phyloP scores from a whole-genome alignment of 2,329 filamentous ascomycete species.

The Pyrenochaeta sp. region DNA sequence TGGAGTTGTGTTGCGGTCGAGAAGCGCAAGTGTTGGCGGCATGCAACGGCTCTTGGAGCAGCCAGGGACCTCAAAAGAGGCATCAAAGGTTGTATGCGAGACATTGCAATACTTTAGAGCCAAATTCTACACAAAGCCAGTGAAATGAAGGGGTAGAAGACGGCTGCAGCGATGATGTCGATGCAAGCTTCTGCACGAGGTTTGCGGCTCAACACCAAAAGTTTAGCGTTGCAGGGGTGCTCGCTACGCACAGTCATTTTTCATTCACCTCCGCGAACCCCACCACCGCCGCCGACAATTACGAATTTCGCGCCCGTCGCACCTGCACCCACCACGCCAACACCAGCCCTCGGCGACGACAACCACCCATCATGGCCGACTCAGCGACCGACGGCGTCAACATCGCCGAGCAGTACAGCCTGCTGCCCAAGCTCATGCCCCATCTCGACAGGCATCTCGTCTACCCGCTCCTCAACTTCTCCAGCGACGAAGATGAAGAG shows the following conservation, averaged over 20 bases:
- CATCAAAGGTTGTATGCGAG: constrained; percentile 45
- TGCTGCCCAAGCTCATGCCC: constrained; percentile 87
- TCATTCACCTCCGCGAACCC: constrained; percentile 18
- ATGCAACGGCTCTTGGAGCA: constrained; percentile 46
- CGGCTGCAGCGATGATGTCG: neutral
- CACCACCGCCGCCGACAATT: constrained; percentile 22
- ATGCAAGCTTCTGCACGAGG: constrained; percentile 17
- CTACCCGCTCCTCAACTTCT: constrained; percentile 95
- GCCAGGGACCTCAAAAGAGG: constrained; percentile 53
- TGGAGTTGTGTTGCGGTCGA: constrained; percentile 43
- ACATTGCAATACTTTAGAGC: constrained; percentile 33
- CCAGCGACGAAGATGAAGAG: constrained; percentile 82
- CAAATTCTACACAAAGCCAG: neutral
- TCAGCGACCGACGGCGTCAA: constrained; percentile 47
- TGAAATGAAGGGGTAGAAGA: neutral
- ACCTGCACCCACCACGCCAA: constrained; percentile 9
- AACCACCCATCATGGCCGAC: constrained; percentile 51
- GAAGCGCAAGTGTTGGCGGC: constrained; percentile 53
- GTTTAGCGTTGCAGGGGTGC: constrained; percentile 45
- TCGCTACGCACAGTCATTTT: constrained; percentile 51
- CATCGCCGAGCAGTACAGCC: constrained; percentile 76
- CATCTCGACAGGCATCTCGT: constrained; percentile 96
- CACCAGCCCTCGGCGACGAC: constrained; percentile 7
- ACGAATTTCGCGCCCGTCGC: constrained; percentile 23
- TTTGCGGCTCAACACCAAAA: constrained; percentile 43